Evolutionary conservation across 352 stramenopile species (phyloP), one percentile per base, ranked within the genome.

Genomic region (Globisporangium paddicum): DNA sequence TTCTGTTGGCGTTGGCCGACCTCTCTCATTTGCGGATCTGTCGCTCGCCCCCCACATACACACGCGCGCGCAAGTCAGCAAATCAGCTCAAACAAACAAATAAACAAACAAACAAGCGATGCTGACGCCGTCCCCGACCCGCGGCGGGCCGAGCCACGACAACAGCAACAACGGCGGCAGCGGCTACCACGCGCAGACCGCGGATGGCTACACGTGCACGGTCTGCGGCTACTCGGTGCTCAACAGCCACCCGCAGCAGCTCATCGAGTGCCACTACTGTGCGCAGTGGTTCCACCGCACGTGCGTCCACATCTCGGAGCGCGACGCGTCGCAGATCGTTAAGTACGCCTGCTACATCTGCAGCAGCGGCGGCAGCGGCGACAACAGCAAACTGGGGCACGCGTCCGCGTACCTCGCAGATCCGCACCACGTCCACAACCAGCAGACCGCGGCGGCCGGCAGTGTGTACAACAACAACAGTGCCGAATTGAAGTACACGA

Each of bases 231-330:
- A 65, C 42, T 59, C 52, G 25, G 59, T 65, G 42, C 51, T 60
- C 7, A 32, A 50, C 19, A 59, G 51, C 35, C 50, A 59, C 34
- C 59, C 59, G 42, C 61, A 73, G 68, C 71, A 79, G 46, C 65
- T 81, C 25, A 58, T 84, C 58, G 74, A 84, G 48, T 84, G 74
- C 52, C 72, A 79, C 45, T 78, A 76, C 64, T 84, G 74, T 60
- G 58, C 63, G 7, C 65, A 68, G n/a, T 84, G 74, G 74, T 81
- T 76, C 62, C 74, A 84, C 46, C 71, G 74, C 44, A 63, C 60
- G n/a, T 84, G 74, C 59, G 63, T 84, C 35, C 57, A 70, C 48
- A 62, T 81, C 19, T 79, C 61, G 55, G 71, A 83, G 55, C 58
- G 69, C 28, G 69, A 79, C 47, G 74, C 74, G 44, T 67, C 79